Evolutionary conservation across 768 basidiomycete species (phyloP).

Genomic region (Mycena belliarum): DNA sequence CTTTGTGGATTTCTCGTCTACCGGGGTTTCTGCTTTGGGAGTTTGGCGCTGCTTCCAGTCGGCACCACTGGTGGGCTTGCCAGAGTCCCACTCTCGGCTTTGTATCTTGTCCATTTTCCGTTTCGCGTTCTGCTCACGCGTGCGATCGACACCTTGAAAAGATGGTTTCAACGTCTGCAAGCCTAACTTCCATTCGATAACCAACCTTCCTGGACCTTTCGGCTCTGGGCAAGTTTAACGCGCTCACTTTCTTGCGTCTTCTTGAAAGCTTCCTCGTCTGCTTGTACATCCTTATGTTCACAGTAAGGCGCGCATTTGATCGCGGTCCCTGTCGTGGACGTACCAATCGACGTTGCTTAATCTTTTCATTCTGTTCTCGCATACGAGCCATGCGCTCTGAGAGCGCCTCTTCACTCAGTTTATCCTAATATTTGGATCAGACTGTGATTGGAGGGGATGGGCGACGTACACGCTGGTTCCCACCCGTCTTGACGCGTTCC

Average conservation of each 20-base stretch:
- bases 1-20: conserved; percentile 7
- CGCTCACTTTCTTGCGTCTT: conserved; percentile 69
- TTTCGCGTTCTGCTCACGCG: conserved; percentile 77
- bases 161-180: neutral
- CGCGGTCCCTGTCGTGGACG: conserved; percentile 22
- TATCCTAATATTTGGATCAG: conserved; percentile 48
- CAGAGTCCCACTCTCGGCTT: conserved; percentile 84
- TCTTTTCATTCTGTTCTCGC: conserved; percentile 73
- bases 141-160: conserved; percentile 51
- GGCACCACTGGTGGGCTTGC: conserved; percentile 45
- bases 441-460: neutral
- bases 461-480: conserved; percentile 61
- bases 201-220: conserved; percentile 62
- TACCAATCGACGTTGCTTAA: conserved; percentile 68
- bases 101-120: conserved; percentile 81
- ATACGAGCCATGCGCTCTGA: conserved; percentile 70
- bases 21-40: conserved; percentile 7
- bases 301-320: conserved; percentile 3
- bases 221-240: conserved; percentile 53
- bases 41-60: conserved; percentile 30
- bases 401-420: conserved; percentile 67
- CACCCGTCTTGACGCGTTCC: conserved; percentile 84
- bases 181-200: neutral
- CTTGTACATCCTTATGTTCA: conserved; percentile 65
- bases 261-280: conserved; percentile 78